Conservation (phyloP, 305 asterid species). For the Fraxinus velutina region DNA sequence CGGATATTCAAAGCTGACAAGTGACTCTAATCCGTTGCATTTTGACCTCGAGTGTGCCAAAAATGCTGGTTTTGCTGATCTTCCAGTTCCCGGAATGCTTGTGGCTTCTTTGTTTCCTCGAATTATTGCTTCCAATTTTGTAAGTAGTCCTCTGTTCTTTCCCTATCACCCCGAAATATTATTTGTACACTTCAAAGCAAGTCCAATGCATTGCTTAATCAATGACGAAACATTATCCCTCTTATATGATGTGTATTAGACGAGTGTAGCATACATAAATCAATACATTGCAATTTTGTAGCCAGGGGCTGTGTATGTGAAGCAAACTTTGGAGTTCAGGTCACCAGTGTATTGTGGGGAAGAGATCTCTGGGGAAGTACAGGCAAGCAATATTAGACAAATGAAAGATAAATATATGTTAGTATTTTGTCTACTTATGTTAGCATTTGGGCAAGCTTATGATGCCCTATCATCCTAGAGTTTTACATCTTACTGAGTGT, state of each 20-base stretch:
- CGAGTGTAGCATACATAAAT: not conserved
- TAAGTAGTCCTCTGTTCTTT: not conserved
- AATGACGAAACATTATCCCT: not conserved
- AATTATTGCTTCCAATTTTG: constrained; percentile 57
- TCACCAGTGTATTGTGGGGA: constrained; percentile 58
- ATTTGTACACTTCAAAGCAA: not conserved
- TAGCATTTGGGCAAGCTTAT: too few species aligned
- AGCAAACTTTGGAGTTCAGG: constrained; percentile 57
- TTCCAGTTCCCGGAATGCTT: constrained; percentile 60
- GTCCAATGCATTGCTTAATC: not conserved
- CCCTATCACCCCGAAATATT: constrained; percentile 11
- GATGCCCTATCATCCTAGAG: not conserved
- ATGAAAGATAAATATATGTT: constrained; percentile 35
- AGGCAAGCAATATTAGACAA: constrained; percentile 36
- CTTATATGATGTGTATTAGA: not conserved
- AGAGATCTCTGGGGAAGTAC: constrained; percentile 44
- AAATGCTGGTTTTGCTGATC: constrained; percentile 45
- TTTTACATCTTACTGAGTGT: not conserved
- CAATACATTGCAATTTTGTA: not conserved
- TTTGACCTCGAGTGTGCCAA: constrained; percentile 48
- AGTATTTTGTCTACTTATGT: not conserved
- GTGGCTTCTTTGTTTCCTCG: constrained; percentile 65
- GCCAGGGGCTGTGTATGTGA: constrained; percentile 60
- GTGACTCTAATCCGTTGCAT: constrained; percentile 61
- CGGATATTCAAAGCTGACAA: constrained; percentile 51